Percentiles rank a stretch among this genome's conserved stretches.
These are phyloP conservation scores for Fusarium annulatum DNA, from an alignment of 2,329 filamentous ascomycete species.

Conservation along the genomic window DNA sequence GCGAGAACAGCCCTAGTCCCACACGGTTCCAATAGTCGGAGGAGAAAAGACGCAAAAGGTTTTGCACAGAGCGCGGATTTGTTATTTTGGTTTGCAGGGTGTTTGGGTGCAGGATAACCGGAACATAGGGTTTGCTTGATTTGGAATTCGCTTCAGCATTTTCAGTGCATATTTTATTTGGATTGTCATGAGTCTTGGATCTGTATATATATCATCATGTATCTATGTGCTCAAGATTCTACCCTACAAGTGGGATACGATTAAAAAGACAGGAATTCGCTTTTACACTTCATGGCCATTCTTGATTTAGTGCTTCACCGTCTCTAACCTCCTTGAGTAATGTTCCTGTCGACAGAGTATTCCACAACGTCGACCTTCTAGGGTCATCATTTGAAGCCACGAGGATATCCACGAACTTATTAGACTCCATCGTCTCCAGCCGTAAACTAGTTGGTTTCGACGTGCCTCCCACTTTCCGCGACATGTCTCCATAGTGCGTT, in stretches of 20 bases:
- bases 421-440: neutral
- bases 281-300: neutral
- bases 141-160: slow-evolving; percentile 10
- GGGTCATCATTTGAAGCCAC: neutral
- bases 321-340: neutral
- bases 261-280: neutral
- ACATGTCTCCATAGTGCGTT: neutral
- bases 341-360: neutral
- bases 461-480: neutral
- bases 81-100: slow-evolving; percentile 27
- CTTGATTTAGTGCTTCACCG: neutral
- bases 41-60: neutral
- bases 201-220: slow-evolving; percentile 24
- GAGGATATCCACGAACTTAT: neutral
- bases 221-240: slow-evolving; percentile 19
- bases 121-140: slow-evolving; percentile 8
- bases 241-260: neutral
- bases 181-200: slow-evolving; percentile 12
- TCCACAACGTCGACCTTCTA: neutral
- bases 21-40: slow-evolving; percentile 23
- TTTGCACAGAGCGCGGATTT: neutral
- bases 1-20: slow-evolving; percentile 58
- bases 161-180: slow-evolving; percentile 13
- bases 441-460: neutral
- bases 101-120: slow-evolving; percentile 29